These are phyloP conservation scores for Singerocomus inundabilis DNA, from an alignment of 1,284 basidiomycete species.

Conservation along the genomic window DNA sequence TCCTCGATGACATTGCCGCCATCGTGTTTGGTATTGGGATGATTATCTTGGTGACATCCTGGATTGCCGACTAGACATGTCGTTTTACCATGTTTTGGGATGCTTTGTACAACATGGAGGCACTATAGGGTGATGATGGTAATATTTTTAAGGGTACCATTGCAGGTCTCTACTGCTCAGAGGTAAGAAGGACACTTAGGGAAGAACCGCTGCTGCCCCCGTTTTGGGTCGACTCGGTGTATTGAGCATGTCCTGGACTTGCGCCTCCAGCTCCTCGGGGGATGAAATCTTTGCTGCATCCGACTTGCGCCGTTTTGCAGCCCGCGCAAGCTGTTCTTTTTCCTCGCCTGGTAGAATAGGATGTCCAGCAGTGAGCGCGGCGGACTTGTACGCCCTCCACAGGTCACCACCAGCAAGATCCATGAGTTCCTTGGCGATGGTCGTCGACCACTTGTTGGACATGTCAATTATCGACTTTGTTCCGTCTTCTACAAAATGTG, in stretches of 20 bases:
- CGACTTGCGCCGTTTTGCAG: constrained; percentile 7
- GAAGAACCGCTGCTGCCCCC: constrained; percentile 51
- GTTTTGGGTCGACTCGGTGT: constrained; percentile 36
- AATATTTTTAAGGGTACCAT: background rate
- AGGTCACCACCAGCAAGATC: constrained; percentile 55
- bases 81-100: background rate
- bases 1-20: constrained; percentile 67
- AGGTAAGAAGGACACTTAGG: constrained; percentile 29
- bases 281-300: background rate
- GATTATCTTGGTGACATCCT: constrained; percentile 54
- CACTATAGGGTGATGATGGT: constrained; percentile 5
- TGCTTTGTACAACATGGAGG: background rate
- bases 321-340: constrained; percentile 23
- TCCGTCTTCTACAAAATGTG: constrained; percentile 50
- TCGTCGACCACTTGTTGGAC: constrained; percentile 63
- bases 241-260: constrained; percentile 27
- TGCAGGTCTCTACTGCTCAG: background rate
- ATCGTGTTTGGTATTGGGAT: constrained; percentile 66
- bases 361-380: constrained; percentile 43
- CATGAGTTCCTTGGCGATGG: constrained; percentile 68
- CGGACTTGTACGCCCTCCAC: constrained; percentile 58
- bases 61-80: constrained; percentile 35
- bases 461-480: constrained; percentile 48
- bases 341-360: constrained; percentile 45
- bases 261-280: constrained; percentile 16